Percentiles rank a stretch among this genome's conserved stretches.
Evolutionary conservation across 306 rosid genomes (phyloP).

Genomic region (Malus orientalis): DNA sequence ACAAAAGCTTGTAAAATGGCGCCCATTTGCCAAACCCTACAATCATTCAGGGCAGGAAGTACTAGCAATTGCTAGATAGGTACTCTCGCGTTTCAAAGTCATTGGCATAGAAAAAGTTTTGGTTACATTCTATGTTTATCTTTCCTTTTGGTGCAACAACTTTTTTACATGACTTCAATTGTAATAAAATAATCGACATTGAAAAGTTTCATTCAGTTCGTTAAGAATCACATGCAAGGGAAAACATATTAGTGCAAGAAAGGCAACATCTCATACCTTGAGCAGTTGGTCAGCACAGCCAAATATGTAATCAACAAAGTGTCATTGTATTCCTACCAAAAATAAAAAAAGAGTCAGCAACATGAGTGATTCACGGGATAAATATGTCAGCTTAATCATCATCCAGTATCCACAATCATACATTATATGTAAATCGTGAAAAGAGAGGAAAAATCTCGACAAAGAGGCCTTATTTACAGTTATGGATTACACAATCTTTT

Average conservation of each 20-base stretch:
- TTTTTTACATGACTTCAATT: not conserved
- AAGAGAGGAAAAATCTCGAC: not conserved
- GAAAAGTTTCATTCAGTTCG: not conserved
- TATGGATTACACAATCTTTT: not conserved
- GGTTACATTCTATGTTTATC: not conserved
- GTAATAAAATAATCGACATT: not conserved
- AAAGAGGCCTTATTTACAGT: not conserved
- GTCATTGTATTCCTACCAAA: slow-evolving; percentile 76
- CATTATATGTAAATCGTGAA: not conserved
- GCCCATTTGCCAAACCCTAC: no score
- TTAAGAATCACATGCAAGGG: not conserved
- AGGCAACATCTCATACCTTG: slow-evolving; percentile 78
- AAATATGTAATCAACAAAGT: slow-evolving; percentile 78
- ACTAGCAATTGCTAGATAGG: no score
- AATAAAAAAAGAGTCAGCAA: slow-evolving; percentile 3
- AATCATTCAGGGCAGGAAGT: no score
- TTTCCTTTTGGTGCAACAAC: not conserved
- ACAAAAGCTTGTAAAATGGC: no score
- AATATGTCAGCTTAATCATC: not conserved
- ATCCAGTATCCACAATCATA: not conserved
- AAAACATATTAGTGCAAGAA: not conserved
- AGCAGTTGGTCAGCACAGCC: slow-evolving; percentile 94
- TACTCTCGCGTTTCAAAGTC: no score
- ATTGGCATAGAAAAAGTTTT: not conserved
- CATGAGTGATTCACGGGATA: not conserved